These are phyloP conservation scores for Trypanosoma boissoni DNA, from an alignment of 208 protist species.

Conservation along the genomic window DNA sequence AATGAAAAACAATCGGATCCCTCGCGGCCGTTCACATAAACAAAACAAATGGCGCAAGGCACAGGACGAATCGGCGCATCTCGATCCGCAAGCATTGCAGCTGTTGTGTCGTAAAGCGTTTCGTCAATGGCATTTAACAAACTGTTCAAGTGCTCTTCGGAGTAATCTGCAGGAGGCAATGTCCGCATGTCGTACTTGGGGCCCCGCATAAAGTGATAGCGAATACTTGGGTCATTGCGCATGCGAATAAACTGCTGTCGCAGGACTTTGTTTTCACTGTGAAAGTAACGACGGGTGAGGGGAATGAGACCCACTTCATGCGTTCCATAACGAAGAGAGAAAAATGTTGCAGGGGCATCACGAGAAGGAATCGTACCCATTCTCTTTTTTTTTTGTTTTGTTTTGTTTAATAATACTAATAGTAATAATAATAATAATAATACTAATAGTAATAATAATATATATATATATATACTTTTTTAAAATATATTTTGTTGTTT, in stretches of 20 bases:
- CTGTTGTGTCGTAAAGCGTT: constrained; percentile 45
- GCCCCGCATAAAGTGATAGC: constrained; percentile 60
- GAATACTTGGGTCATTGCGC: constrained; percentile 70
- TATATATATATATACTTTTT: neutral
- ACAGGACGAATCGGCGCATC: constrained; percentile 39
- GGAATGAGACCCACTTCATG: constrained; percentile 73
- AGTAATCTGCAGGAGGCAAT: constrained; percentile 46
- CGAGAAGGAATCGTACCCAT: constrained; percentile 61
- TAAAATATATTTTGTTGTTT: neutral
- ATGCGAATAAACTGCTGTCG: constrained; percentile 60
- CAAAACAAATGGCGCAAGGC: constrained; percentile 61
- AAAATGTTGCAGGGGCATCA: constrained; percentile 42
- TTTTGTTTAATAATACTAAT: neutral
- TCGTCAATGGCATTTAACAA: constrained; percentile 47
- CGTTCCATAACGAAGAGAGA: constrained; percentile 66
- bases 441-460: too few species aligned
- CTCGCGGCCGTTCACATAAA: constrained; percentile 56
- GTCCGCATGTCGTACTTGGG: constrained; percentile 34
- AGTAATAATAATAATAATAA: neutral
- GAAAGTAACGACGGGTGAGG: constrained; percentile 47
- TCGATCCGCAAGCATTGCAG: constrained; percentile 34
- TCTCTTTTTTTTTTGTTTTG: neutral
- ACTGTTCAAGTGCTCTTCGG: constrained; percentile 44
- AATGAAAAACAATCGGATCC: constrained; percentile 66
- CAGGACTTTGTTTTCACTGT: constrained; percentile 31